Evolutionary conservation across 192 early-diverging fungal species (phyloP), one percentile per base, ranked within the genome.

Genomic region (Gaertneriomyces semiglobifer): DNA sequence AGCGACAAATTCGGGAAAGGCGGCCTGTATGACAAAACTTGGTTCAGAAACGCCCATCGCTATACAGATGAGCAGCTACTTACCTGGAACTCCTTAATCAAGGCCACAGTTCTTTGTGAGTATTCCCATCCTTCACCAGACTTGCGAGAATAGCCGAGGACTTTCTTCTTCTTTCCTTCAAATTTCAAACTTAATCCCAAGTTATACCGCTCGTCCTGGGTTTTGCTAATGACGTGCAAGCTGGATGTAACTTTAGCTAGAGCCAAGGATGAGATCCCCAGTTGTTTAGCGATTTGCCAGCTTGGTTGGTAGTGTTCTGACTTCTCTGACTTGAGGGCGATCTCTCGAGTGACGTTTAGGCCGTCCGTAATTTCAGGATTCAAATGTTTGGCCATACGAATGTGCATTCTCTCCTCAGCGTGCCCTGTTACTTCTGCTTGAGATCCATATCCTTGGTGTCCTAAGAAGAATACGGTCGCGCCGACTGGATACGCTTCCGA

Each of bases 151-250:
- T 94, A 96, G 2, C 94, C 95, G 4, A 92, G 62, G 0, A 93
- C 95, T 70, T 96, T 96, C 56, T 88, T 81, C 51, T 86, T 82
- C 68, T 90, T 89, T 7, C 80, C 82, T 53, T 96, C 95, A 69
- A 94, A 96, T 67, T 98, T 96, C 54, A 98, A 81, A 63, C 88
- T 88, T 41, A 98, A 79, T 2, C 96, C 96, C 38, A 96, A 67
- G 56, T 93, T 91, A 38, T 58, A 65, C 20, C 79, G 72, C 18
- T 86, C 79, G 40, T 88, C 84, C 3, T 78, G 73, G 10, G 67
- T 65, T 55, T 82, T 82, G 59, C 77, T 72, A 20, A 79, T 77
- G n/a, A 94, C 86, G 47, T 81, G 77, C 51, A 97, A 81, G 16
- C 85, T 86, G 1, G 95, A 92, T 0, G 94, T 92, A 43, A 98